Base-by-base conservation (phyloP, 2,329 filamentous ascomycete species). In the Aureobasidium uvarum region DNA sequence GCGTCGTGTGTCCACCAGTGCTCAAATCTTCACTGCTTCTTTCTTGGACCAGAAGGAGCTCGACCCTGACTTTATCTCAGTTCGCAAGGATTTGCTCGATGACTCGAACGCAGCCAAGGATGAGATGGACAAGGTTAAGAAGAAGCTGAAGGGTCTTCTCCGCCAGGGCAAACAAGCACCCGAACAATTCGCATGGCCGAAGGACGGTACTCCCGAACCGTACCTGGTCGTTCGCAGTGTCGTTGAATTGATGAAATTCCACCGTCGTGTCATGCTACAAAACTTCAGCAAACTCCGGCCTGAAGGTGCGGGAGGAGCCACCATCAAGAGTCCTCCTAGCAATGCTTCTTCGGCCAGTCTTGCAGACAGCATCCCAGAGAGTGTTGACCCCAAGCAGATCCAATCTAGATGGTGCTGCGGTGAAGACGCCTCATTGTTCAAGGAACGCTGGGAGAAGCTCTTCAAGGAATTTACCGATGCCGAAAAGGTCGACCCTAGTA, bases 101-200 rank as follows among this genome's bases (percentile, higher is more conserved):
- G 95, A 99, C 75, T 98, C 93, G 0, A 99, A 99, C 76, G 95
- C 95, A 4, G 95, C 95, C 66, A 99, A 99, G 76, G 95, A 99
- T 75, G 92, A 96, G 73, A 99, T 97, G 90, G 96, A 99, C 79
- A 97, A 96, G 78, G 95, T 99, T 65, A 99, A 99, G 84, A 99
- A 99, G 85, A 97, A 96, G 86, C 84, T 99, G 33, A 99, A 99
- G 80, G 89, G 91, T 0, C 83, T 99, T 23, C 79, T 99, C 66
- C 88, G 95, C 36, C 91, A 96, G 76, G 95, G 94, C n/a, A 91
- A 92, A 68, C 90, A 95, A 73, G 91, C 94, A 1, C 95, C 95
- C 11, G 88, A 94, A 20, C 92, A 99, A 73, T 99, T 99, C 74
- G 92, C 95, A n/a, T 99, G 95, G 95, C 95, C 95, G 1, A 86